Percentiles rank a stretch among this genome's conserved stretches.
phyloP scores from a whole-genome alignment of 73 alveolate genomes.

The Effrenium voratum region DNA sequence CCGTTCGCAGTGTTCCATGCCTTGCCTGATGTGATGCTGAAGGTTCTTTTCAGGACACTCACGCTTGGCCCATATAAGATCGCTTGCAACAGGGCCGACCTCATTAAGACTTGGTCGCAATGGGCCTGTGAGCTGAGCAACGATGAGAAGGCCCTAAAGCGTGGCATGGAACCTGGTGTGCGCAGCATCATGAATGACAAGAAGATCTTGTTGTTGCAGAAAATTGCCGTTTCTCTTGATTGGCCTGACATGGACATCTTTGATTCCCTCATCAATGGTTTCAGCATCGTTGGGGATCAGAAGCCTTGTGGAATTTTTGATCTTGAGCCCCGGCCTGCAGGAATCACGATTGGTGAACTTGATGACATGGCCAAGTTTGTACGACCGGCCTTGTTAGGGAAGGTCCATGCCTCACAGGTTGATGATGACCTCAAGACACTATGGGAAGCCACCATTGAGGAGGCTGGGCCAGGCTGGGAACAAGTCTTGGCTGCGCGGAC shows the following conservation, averaged over 20 bases:
- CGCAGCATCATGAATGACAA: background rate
- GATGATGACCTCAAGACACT: background rate
- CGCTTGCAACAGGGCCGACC: background rate
- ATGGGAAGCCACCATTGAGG: background rate
- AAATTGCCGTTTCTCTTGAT: background rate
- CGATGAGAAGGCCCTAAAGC: background rate
- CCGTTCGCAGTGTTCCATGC: background rate
- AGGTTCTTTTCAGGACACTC: background rate
- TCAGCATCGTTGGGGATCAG: background rate
- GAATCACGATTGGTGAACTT: background rate
- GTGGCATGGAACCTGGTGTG: background rate
- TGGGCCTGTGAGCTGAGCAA: background rate
- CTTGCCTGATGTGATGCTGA: background rate
- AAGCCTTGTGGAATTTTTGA: background rate
- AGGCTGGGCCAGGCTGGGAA: too few relatives aligned
- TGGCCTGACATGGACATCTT: conserved; percentile 16
- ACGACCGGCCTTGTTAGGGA: background rate
- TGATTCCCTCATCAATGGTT: background rate
- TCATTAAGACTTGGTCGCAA: background rate
- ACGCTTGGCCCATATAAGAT: background rate
- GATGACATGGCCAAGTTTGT: background rate
- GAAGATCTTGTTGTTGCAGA: background rate
- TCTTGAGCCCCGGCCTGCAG: background rate
- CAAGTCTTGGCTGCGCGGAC: background rate
- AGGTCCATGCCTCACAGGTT: background rate